phyloP scores from a whole-genome alignment of 2,329 filamentous ascomycete species.

The Shiraia bambusicola region DNA sequence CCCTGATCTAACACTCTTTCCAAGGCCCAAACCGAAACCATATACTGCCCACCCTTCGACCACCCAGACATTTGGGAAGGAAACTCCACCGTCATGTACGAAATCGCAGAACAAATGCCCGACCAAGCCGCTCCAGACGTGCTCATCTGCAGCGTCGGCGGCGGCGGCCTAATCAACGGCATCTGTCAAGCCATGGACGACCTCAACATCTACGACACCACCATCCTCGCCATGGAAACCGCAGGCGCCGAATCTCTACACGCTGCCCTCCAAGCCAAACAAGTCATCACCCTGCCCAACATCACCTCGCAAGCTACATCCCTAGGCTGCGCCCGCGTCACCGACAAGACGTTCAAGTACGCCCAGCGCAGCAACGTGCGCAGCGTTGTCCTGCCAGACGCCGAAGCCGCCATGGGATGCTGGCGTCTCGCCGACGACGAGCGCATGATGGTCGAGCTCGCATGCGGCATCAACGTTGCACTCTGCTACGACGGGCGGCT shows the following conservation, averaged over 20 bases:
- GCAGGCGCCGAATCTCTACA: conserved; percentile 69
- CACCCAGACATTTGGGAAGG: conserved; percentile 68
- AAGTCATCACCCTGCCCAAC: conserved; percentile 63
- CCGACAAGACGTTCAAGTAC: conserved; percentile 67
- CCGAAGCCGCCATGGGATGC: conserved; percentile 76
- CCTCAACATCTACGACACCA: conserved; percentile 34
- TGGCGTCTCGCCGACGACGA: conserved; percentile 80
- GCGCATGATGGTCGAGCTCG: conserved; percentile 75
- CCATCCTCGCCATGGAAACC: conserved; percentile 74
- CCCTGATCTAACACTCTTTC: background rate
- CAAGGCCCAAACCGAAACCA: conserved; percentile 44
- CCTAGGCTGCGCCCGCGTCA: conserved; percentile 73
- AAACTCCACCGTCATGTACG: conserved; percentile 60
- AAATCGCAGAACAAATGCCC: conserved; percentile 48
- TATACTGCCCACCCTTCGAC: conserved; percentile 72
- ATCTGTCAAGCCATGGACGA: conserved; percentile 68
- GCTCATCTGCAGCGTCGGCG: conserved; percentile 76
- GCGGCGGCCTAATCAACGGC: conserved; percentile 77
- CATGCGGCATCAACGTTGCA: conserved; percentile 80
- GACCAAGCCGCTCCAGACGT: conserved; percentile 59
- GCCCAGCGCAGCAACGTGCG: conserved; percentile 56
- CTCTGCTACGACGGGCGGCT: conserved; percentile 65
- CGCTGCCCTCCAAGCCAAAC: conserved; percentile 58
- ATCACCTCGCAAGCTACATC: conserved; percentile 77
- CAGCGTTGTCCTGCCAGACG: conserved; percentile 68